These are phyloP conservation scores for Sclerotinia nivalis DNA, from an alignment of 2,329 filamentous ascomycete genomes.

Conservation along the genomic window DNA sequence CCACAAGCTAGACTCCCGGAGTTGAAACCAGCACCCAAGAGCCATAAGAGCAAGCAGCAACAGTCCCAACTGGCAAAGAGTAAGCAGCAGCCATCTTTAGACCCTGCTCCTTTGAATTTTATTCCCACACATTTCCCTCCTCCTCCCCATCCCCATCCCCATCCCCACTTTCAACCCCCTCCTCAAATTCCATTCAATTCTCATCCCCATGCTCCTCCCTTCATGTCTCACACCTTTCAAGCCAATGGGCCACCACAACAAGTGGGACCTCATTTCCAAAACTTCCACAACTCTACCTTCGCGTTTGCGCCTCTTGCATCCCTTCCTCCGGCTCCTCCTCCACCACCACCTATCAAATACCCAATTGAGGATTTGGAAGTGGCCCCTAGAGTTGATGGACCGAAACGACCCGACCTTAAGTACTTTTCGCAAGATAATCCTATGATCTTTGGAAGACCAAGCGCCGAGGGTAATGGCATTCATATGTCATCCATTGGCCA, in stretches of 20 bases:
- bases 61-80: conserved; percentile 44
- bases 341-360: conserved; percentile 82
- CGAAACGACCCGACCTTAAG: conserved; percentile 70
- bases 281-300: conserved; percentile 48
- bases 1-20: conserved; percentile 65
- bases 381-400: conserved; percentile 61
- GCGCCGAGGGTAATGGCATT: conserved; percentile 60
- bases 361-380: conserved; percentile 93
- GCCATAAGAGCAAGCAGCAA: conserved; percentile 62
- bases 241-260: conserved; percentile 39
- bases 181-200: conserved; percentile 33
- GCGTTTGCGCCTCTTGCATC: conserved; percentile 51
- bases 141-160: conserved; percentile 32
- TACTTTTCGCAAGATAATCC: conserved; percentile 71
- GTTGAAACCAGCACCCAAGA: conserved; percentile 72
- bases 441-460: conserved; percentile 49
- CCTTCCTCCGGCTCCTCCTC: conserved; percentile 56
- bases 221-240: conserved; percentile 41
- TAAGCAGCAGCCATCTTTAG: conserved; percentile 43
- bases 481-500: conserved; percentile 82
- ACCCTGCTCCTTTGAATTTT: conserved; percentile 37
- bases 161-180: conserved; percentile 25
- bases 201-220: conserved; percentile 30
- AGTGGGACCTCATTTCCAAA: conserved; percentile 40
- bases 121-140: conserved; percentile 25